Conservation (phyloP, 75 land plant genomes). For the Adiantum capillusveneris region DNA sequence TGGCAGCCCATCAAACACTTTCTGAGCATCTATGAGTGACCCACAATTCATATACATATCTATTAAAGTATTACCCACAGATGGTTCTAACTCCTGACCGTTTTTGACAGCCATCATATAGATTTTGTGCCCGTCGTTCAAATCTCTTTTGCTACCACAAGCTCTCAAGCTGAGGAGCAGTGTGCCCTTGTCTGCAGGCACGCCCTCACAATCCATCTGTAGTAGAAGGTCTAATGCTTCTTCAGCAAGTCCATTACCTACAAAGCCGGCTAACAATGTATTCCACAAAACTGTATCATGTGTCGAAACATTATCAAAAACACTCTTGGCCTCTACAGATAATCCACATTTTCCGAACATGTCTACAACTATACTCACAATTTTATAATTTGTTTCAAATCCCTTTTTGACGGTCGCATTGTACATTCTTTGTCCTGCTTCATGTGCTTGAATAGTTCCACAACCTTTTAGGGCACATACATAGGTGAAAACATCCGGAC, state of each 20-base stretch:
- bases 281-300: conserved; percentile 35
- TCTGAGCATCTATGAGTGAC: conserved; percentile 17
- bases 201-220: conserved; percentile 32
- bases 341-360: conserved; percentile 42
- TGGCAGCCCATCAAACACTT: conserved; percentile 21
- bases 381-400: conserved; percentile 12
- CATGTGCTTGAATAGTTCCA: conserved; percentile 11
- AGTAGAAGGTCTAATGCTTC: conserved; percentile 27
- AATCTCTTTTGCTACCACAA: too few species aligned
- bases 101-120: too few species aligned
- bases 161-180: conserved; percentile 22
- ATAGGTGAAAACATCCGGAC: conserved; percentile 25
- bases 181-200: conserved; percentile 23
- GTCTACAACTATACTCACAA: conserved; percentile 27
- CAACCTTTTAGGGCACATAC: conserved; percentile 24
- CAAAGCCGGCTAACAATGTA: conserved; percentile 34
- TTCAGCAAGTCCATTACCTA: conserved; percentile 13
- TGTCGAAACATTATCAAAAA: conserved; percentile 17
- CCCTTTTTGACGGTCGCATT: conserved; percentile 7
- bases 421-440: conserved; percentile 21
- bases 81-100: conserved; percentile 10
- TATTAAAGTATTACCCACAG: conserved; percentile 21
- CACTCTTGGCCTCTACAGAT: conserved; percentile 18
- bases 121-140: too few species aligned
- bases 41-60: conserved; percentile 55